phyloP scores from a whole-genome alignment of 1,139 yeast species.

The Yamadazyma conglobata region DNA sequence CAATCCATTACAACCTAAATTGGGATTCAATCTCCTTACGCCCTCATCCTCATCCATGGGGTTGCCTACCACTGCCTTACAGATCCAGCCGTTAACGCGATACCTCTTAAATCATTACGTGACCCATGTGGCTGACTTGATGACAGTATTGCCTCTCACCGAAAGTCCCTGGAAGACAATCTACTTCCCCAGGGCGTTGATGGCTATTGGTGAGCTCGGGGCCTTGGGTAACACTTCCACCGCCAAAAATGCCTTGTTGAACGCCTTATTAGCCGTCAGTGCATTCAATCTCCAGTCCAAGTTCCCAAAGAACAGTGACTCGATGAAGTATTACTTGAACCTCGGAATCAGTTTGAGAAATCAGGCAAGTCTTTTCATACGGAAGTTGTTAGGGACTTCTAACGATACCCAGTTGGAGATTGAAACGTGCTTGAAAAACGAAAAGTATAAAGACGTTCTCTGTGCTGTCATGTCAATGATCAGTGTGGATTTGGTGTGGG shows the following conservation, averaged over 20 bases:
- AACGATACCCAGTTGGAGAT: constrained; percentile 35
- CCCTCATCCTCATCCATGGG: constrained; percentile 27
- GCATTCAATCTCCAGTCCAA: constrained; percentile 79
- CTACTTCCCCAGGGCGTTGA: constrained; percentile 76
- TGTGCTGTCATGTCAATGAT: constrained; percentile 86
- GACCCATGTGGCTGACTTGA: constrained; percentile 78
- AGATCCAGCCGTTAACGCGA: constrained; percentile 64
- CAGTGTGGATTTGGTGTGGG: constrained; percentile 86
- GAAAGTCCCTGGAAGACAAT: constrained; percentile 87
- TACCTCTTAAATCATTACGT: constrained; percentile 70
- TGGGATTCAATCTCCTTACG: constrained; percentile 36
- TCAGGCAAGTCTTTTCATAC: constrained; percentile 70
- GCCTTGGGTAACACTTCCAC: constrained; percentile 72
- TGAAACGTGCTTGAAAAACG: constrained; percentile 54
- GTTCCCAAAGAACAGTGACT: constrained; percentile 55
- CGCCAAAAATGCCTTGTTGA: constrained; percentile 73
- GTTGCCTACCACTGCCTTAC: constrained; percentile 59
- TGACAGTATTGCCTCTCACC: constrained; percentile 81
- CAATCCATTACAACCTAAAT: constrained; percentile 41
- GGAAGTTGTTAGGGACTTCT: constrained; percentile 39
- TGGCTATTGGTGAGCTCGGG: constrained; percentile 78
- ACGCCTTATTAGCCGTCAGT: constrained; percentile 77
- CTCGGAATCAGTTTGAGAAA: constrained; percentile 70
- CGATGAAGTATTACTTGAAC: constrained; percentile 67
- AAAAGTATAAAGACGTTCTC: constrained; percentile 78